Evolutionary conservation across 345 rosid species (phyloP), one percentile per base, ranked within the genome.

Genomic region (Gossypioides kirkii): DNA sequence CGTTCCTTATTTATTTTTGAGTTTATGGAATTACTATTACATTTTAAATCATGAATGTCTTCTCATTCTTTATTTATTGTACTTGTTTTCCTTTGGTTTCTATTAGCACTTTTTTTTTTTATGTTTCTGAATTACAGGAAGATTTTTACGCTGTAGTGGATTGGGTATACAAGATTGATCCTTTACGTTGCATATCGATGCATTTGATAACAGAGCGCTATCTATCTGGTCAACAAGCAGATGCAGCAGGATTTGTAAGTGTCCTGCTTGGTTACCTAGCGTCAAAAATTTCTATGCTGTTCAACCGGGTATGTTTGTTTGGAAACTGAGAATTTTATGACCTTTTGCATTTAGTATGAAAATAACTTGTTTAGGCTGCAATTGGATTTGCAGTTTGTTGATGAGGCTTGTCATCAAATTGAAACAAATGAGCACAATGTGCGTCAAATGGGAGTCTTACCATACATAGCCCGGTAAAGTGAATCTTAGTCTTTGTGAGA

Each of bases 191-290:
- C 90, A 91, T 95, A 85, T 94, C 98, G 69, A 92, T 94, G 97
- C 94, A 90, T 86, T 98, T 98, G 76, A 90, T 89, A 77, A 94
- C 98, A 45, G 97, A 95, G 80, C 87, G 90, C 36, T 95, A 92
- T 82, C 91, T 92, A 59, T 95, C 99, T 80, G 99, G 99, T 69
- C 99, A 95, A 13, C 10, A 55, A 55, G 26, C 98, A 82, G 99
- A 95, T 84, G 96, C 98, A 60, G 99, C 99, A 66, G 99, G 99
- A 64, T 95, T 95, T 79, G 99, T 95, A 83, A 96, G 99, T 25
- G 87, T 92, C 74, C 82, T 95, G 86, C 98, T 95, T 66, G 98
- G 96, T 59, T 96, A 92, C 81, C 84, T 95, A 70, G 96, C 92
- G 81, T 90, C 97, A 3, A 88, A 90, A 81, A 85, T 95, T 76